A percentile compares a stretch with the other conserved stretches of the same genome.
Evolutionary conservation across 306 rosid species (phyloP).

Genomic region (Sicyos edulis): DNA sequence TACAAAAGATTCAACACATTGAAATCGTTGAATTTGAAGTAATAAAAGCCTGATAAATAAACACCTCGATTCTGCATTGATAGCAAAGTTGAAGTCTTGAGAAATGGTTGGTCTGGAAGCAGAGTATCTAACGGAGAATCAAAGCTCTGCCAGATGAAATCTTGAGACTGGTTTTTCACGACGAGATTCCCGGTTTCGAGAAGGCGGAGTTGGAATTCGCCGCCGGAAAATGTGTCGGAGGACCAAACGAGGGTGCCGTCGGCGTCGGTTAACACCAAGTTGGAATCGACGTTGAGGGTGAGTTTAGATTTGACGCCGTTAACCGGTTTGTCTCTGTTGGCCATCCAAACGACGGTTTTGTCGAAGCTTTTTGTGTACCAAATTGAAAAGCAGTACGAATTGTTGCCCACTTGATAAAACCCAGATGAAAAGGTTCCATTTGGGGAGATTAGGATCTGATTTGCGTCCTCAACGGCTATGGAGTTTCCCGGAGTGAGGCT

Average conservation of each 20-base stretch:
- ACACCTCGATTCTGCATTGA: constrained; percentile 11
- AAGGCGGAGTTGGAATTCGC: constrained; percentile 18
- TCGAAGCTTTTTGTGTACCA: constrained; percentile 19
- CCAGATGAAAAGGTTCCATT: constrained; percentile 20
- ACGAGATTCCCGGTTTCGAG: constrained; percentile 37
- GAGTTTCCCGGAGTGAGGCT: constrained; percentile 11
- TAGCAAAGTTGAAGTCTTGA: too few species aligned
- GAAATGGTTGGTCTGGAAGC: too few species aligned
- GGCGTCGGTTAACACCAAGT: constrained; percentile 22
- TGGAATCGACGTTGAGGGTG: constrained; percentile 13
- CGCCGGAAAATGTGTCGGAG: constrained; percentile 10
- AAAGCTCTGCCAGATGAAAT: not conserved
- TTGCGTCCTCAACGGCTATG: constrained; percentile 4
- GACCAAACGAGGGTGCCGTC: constrained; percentile 22
- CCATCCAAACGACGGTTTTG: constrained; percentile 24
- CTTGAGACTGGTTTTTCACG: constrained; percentile 17
- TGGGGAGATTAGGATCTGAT: constrained; percentile 13
- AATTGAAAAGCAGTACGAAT: constrained; percentile 22
- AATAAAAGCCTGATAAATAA: constrained; percentile 31
- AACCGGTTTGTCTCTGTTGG: constrained; percentile 22
- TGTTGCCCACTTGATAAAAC: constrained; percentile 22
- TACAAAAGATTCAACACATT: constrained; percentile 22
- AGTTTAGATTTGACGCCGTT: constrained; percentile 21
- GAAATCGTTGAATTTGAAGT: constrained; percentile 22
- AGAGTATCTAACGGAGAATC: too few species aligned